phyloP scores from a whole-genome alignment of 768 basidiomycete genomes.

The Daedaleopsis nitida region DNA sequence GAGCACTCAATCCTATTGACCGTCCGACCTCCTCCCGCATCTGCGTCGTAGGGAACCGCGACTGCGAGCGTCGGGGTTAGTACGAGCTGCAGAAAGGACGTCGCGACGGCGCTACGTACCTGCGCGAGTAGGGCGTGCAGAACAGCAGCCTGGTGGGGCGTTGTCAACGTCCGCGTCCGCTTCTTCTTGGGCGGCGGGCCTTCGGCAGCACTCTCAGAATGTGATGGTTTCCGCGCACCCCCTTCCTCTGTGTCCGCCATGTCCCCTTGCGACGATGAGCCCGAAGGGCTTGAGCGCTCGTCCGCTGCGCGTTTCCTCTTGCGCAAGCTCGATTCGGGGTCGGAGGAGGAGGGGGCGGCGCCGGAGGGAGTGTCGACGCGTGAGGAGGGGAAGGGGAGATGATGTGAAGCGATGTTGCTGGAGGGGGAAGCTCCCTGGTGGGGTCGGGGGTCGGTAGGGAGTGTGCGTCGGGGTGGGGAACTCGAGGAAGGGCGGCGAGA shows the following conservation, averaged over 20 bases:
- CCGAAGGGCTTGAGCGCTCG: slow-evolving; percentile 30
- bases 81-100: background rate
- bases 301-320: background rate
- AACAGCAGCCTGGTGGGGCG: slow-evolving; percentile 87
- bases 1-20: slow-evolving; percentile 84
- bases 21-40: slow-evolving; percentile 88
- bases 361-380: slow-evolving; percentile 10
- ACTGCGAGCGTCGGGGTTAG: slow-evolving; percentile 44
- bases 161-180: slow-evolving; percentile 81
- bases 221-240: slow-evolving; percentile 41
- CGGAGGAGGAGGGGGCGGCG: slow-evolving; percentile 10
- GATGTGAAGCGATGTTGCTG: slow-evolving; percentile 8
- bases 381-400: slow-evolving; percentile 7
- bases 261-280: slow-evolving; percentile 35
- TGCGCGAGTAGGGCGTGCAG: slow-evolving; percentile 84
- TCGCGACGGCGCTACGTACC: slow-evolving; percentile 43
- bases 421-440: slow-evolving; percentile 18
- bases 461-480: slow-evolving; percentile 16
- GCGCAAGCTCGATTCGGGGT: slow-evolving; percentile 14
- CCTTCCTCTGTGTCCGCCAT: slow-evolving; percentile 62
- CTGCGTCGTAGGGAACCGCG: slow-evolving; percentile 85
- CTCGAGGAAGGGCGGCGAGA: background rate
- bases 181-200: slow-evolving; percentile 66
- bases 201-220: slow-evolving; percentile 35
- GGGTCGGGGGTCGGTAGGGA: slow-evolving; percentile 17